Conservation (phyloP, 2,329 filamentous ascomycete species). For the Epichloe uncinata region DNA sequence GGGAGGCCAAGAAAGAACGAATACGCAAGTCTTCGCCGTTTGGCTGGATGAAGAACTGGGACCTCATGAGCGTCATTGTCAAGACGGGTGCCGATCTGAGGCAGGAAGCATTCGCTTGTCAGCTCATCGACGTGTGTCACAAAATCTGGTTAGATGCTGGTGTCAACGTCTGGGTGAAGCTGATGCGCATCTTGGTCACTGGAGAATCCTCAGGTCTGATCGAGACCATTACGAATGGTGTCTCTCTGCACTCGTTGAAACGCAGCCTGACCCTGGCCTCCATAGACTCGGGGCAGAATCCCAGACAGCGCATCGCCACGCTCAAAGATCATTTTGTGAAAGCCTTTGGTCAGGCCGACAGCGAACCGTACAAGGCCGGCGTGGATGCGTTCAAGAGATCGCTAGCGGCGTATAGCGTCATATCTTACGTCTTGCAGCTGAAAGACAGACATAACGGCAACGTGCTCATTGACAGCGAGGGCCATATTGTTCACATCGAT, state of each 20-base stretch:
- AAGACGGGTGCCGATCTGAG: slow-evolving; percentile 74
- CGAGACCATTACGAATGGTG: slow-evolving; percentile 79
- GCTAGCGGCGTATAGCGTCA: slow-evolving; percentile 75
- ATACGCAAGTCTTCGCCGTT: slow-evolving; percentile 75
- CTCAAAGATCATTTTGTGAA: slow-evolving; percentile 73
- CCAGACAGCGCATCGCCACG: slow-evolving; percentile 62
- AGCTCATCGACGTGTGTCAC: slow-evolving; percentile 68
- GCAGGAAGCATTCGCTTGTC: slow-evolving; percentile 78
- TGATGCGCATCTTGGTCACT: slow-evolving; percentile 77
- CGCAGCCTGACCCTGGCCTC: slow-evolving; percentile 65
- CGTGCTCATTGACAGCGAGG: slow-evolving; percentile 72
- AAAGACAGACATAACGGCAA: slow-evolving; percentile 84
- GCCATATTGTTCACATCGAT: slow-evolving; percentile 79
- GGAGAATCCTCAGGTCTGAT: slow-evolving; percentile 75
- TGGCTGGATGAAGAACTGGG: slow-evolving; percentile 85
- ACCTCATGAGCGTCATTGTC: slow-evolving; percentile 74
- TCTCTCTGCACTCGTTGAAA: slow-evolving; percentile 77
- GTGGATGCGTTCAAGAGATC: slow-evolving; percentile 69
- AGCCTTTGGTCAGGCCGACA: slow-evolving; percentile 58
- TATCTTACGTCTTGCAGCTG: slow-evolving; percentile 70
- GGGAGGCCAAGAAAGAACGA: slow-evolving; percentile 72
- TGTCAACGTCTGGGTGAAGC: slow-evolving; percentile 74
- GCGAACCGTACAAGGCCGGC: slow-evolving; percentile 55
- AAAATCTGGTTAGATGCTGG: slow-evolving; percentile 68
- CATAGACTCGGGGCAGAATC: slow-evolving; percentile 60